Evolutionary conservation across 2,329 filamentous ascomycete genomes (phyloP), one percentile per base, ranked within the genome.

Genomic region (Pseudocercospora musae): DNA sequence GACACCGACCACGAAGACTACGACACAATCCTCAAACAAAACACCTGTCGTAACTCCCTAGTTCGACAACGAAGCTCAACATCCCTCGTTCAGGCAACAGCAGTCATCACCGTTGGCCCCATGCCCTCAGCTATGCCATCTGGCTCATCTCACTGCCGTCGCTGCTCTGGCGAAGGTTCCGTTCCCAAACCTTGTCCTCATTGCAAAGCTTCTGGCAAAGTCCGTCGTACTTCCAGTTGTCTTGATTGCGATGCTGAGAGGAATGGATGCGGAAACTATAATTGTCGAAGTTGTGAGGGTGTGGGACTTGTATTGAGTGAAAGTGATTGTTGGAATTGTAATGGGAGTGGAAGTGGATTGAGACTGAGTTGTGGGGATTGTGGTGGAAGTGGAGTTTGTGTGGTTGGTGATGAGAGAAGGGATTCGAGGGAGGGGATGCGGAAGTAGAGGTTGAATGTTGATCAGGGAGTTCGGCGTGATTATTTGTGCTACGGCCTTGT

Each of bases 211-310:
- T 62, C 63, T 10, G 63, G 63, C 18, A 60, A 56, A 18, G 54
- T 57, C 13, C 42, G 21, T 11, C 49, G 29, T 15, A 49, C 42
- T 4, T 27, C 40, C 18, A 55, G 42, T 23, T 65, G 63, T 37
- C 29, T 29, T n/a, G 60, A 58, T 46, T 65, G 63, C 29, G 40
- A 65, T 52, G 63, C 63, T 10, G 63, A 65, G 52, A 62, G 62
- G 57, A 62, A 65, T 27, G 63, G 63, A 8, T 65, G 63, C 49
- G 63, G 63, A 27, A 65, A 65, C 33, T 62, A 57, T 55, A 65
- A 65, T 25, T 65, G 63, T 60, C 37, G 54, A 42, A 27, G 15
- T n/a, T 60, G 59, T 55, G n/a, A 46, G 10, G 59, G 59, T 25
- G 27, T 56, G 6, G 52, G 58, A 4, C 44, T 53, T 3, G 40